Evolutionary conservation across 257 asterid species (phyloP).

Genomic region (Datura wrightii): DNA sequence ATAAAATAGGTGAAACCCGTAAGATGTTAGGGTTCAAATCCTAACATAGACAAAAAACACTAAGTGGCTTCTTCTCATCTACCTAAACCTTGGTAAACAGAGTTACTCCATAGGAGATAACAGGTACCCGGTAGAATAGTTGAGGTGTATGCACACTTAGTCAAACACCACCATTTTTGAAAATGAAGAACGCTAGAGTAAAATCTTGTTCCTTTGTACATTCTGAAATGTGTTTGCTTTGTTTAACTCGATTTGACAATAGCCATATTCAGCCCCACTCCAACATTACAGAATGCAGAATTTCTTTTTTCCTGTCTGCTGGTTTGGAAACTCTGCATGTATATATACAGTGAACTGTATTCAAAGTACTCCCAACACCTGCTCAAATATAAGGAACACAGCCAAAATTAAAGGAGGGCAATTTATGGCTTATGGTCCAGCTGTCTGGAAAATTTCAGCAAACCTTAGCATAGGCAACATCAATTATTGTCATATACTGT

Average conservation of each 20-base stretch:
- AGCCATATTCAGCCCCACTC: background rate
- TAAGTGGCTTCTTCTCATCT: background rate
- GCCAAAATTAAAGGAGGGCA: background rate
- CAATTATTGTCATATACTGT: background rate
- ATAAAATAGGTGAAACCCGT: background rate
- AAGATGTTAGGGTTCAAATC: background rate
- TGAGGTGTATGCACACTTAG: background rate
- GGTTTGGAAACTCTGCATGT: background rate
- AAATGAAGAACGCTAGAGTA: background rate
- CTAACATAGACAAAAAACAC: background rate
- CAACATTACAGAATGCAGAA: background rate
- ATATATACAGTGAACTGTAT: background rate
- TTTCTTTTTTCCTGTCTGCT: background rate
- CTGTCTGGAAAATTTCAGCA: background rate
- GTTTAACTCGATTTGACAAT: background rate
- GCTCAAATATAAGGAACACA: background rate
- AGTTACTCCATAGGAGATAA: background rate
- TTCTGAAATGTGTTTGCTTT: background rate
- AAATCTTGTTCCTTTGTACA: background rate
- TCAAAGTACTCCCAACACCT: background rate
- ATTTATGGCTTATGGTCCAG: slow-evolving; percentile 15
- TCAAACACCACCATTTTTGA: background rate
- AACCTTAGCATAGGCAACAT: background rate
- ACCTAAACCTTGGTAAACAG: background rate
- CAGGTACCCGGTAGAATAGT: background rate